phyloP scores from a whole-genome alignment of 140 eudicot genomes.

The Bidens hawaiensis region DNA sequence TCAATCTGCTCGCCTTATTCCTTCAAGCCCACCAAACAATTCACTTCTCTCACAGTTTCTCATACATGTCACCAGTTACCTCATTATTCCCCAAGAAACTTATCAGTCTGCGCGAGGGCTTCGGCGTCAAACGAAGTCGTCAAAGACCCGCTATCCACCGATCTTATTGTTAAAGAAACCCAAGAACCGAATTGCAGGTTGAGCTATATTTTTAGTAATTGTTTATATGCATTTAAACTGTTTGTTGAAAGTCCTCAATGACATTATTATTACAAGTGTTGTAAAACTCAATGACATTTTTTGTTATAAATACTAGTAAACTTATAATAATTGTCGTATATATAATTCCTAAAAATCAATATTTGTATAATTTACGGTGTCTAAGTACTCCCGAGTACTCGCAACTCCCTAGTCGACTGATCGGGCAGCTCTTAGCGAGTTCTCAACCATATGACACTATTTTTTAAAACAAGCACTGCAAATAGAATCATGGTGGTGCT shows the following conservation, averaged over 20 bases:
- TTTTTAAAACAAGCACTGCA: not conserved
- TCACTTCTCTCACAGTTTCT: slow-evolving; percentile 23
- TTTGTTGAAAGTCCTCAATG: slow-evolving; percentile 20
- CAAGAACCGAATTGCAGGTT: slow-evolving; percentile 78
- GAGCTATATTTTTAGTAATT: slow-evolving; percentile 21
- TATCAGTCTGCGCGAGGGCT: slow-evolving; percentile 26
- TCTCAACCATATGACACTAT: no score
- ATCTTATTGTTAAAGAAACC: slow-evolving; percentile 50
- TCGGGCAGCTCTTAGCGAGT: no score
- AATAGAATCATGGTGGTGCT: slow-evolving; percentile 5
- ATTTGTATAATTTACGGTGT: no score
- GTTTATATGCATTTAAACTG: slow-evolving; percentile 11
- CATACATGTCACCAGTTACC: slow-evolving; percentile 40
- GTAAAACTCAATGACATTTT: no score
- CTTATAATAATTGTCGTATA: no score
- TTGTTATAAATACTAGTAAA: no score
- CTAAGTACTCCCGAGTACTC: no score
- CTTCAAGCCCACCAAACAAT: slow-evolving; percentile 12
- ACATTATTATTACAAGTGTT: no score
- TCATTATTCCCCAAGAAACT: slow-evolving; percentile 14
- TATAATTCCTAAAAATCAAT: no score
- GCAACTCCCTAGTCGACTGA: no score
- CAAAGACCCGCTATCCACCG: slow-evolving; percentile 69
- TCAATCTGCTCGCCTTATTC: slow-evolving; percentile 18
- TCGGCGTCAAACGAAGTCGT: slow-evolving; percentile 31